phyloP scores from a whole-genome alignment of 441 rosid species.

The Bruguiera hainesii region DNA sequence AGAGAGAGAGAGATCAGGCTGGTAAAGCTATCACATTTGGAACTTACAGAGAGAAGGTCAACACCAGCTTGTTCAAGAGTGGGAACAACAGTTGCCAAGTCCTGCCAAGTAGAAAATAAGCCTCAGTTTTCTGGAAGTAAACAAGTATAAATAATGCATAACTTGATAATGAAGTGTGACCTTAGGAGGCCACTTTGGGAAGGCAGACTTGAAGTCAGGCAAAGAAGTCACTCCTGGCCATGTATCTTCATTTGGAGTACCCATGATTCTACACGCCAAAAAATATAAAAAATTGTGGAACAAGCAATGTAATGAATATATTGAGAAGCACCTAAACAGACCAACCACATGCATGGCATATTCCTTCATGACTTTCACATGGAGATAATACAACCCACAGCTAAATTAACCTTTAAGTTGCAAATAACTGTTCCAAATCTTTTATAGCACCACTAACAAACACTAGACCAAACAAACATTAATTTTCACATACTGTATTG shows the following conservation, averaged over 20 bases:
- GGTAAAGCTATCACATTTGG: conserved; percentile 8
- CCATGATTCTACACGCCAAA: conserved; percentile 58
- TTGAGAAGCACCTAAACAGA: background rate
- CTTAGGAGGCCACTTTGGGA: conserved; percentile 96
- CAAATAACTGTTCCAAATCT: too few relatives aligned
- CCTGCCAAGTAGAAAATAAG: conserved; percentile 43
- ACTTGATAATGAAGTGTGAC: conserved; percentile 31
- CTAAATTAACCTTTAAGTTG: too few relatives aligned
- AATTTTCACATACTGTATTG: too few relatives aligned
- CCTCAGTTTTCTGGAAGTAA: background rate
- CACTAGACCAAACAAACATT: too few relatives aligned
- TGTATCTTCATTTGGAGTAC: conserved; percentile 88
- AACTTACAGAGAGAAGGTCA: conserved; percentile 92
- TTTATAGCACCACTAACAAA: too few relatives aligned
- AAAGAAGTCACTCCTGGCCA: conserved; percentile 97
- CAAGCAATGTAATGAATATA: background rate
- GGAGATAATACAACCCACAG: too few relatives aligned
- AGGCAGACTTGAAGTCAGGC: conserved; percentile 94
- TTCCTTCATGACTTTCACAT: too few relatives aligned
- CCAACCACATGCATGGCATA: background rate
- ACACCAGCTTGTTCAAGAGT: conserved; percentile 75
- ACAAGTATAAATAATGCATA: background rate
- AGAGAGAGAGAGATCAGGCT: background rate
- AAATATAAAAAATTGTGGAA: background rate
- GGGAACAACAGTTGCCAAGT: conserved; percentile 65